Base-by-base conservation (phyloP, 306 rosid species). In the Corylus americana region DNA sequence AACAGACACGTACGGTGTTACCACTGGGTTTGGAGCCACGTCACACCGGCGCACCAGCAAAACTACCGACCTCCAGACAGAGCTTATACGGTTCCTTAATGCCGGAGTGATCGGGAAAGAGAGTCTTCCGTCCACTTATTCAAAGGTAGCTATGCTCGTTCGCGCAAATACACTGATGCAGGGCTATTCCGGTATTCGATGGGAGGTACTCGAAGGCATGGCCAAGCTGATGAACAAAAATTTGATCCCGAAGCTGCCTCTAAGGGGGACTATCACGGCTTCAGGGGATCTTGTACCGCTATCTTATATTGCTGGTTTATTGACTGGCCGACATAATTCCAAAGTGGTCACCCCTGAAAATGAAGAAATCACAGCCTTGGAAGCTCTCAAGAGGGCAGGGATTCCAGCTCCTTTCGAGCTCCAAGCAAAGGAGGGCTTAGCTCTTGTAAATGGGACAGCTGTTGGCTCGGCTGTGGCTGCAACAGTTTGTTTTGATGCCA, bases 221-320 rank as follows among this genome's bases (percentile, higher is more conserved):
- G 74, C 75, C 20, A 80, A 84, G 78, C 81, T 84, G 31, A 75
- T 84, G 79, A 84, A 84, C 63, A n/a, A 55, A 4, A 84, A 83
- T 49, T 79, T 83, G 81, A 76, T 75, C 47, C 87, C 87, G 1
- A 79, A 76, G 11, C 73, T 84, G 13, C 87, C 87, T 55, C 39
- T 79, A 9, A 75, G 87, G 57, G 87, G 87, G 9, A 79, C 87
- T 4, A 84, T 84, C 13, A 84, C 84, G 4, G 87, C 87, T 45
- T 84, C 87, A 2, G 87, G 87, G 17, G 86, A 83, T 70, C 86
- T 83, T 16, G 86, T 83, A 13, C 86, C 86, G 4, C 55, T 83
- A 44, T 84, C 87, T 64, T 84, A 84, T 71, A 84, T 84, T 7
- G 87, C 87, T 8, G 87, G 87, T 0, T 57, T 84, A 5, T 11